Base-by-base conservation (phyloP, 2,329 filamentous ascomycete genomes). In the Xylariaceae sp. region DNA sequence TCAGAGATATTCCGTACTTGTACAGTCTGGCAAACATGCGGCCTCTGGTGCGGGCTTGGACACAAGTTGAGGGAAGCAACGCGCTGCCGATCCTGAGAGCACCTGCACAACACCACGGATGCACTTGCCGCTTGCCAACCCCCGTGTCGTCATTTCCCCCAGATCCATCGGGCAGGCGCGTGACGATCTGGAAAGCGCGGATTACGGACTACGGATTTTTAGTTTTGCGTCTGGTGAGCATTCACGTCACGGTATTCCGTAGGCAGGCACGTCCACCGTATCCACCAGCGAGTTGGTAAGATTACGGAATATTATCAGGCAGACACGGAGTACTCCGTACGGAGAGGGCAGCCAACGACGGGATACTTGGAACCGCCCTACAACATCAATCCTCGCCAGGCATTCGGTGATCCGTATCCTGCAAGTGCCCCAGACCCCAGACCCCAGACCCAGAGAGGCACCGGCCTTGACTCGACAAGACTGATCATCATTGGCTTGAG, bases 61-160 rank as follows among this genome's bases (percentile, higher is more conserved):
- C 49, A 51, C 23, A 30, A 30, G 23, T 30, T 30, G 23, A 18
- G 17, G 17, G 17, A 30, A 51, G 23, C 49, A 35, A 51, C 11
- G 34, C 30, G 49, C 55, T 47, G 55, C 55, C 42, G 49, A 47
- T 34, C 50, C 48, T 34, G 42, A 51, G 23, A 47, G 56, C 56
- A 58, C 23, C 49, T 51, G 49, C 49, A 51, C 49, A 54, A 49
- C 51, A 51, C 56, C 30, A 57, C 61, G 61, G 61, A 61, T 58
- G 58, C 57, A 63, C 58, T 54, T 63, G 56, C 59, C 56, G 44
- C 39, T 49, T 55, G 39, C 11, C 50, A 54, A 30, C 53, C 39
- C 54, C 61, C 53, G 55, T 51, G 56, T 53, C 49, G 48, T 44
- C 42, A n/a, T 50, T 45, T 48, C 53, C 39, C 30, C 10, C 47